Percentiles rank a stretch among this genome's conserved stretches.
Conservation (phyloP, 2,329 filamentous ascomycete species). For the Penicillium aurantiogriseum region DNA sequence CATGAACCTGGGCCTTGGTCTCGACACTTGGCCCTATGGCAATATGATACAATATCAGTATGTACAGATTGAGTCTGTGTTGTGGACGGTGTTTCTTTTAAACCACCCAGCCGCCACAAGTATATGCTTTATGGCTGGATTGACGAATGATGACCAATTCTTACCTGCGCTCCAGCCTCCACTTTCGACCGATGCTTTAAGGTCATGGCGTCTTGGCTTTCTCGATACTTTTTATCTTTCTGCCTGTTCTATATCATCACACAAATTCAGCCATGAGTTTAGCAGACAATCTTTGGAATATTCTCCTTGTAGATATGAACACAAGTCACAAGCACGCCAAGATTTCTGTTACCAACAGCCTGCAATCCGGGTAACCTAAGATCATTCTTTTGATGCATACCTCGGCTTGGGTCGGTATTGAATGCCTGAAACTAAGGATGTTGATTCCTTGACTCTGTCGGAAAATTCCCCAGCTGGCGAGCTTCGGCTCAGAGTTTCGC, state of each 20-base stretch:
- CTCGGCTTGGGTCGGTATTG: neutral
- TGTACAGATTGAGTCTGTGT: constrained; percentile 2
- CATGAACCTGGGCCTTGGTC: neutral
- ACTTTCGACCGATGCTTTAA: constrained; percentile 14
- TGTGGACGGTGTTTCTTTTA: neutral
- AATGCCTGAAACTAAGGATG: no score
- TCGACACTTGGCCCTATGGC: neutral
- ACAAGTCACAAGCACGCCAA: no score
- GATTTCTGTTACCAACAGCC: neutral
- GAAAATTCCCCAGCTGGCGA: neutral
- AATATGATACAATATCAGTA: constrained; percentile 3
- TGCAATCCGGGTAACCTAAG: neutral
- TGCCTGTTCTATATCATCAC: constrained; percentile 17
- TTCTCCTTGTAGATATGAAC: neutral
- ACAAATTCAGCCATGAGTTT: constrained; percentile 7
- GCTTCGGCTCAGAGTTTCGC: neutral
- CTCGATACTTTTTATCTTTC: constrained; percentile 19
- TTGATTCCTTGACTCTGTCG: no score
- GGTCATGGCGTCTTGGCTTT: constrained; percentile 20
- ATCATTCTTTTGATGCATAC: no score
- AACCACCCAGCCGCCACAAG: neutral
- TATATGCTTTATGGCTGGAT: constrained; percentile 9
- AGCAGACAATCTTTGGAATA: neutral
- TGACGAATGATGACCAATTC: constrained; percentile 23
- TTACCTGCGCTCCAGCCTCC: constrained; percentile 12